phyloP scores from a whole-genome alignment of 208 protist species.

The Trypanosoma rangeli region DNA sequence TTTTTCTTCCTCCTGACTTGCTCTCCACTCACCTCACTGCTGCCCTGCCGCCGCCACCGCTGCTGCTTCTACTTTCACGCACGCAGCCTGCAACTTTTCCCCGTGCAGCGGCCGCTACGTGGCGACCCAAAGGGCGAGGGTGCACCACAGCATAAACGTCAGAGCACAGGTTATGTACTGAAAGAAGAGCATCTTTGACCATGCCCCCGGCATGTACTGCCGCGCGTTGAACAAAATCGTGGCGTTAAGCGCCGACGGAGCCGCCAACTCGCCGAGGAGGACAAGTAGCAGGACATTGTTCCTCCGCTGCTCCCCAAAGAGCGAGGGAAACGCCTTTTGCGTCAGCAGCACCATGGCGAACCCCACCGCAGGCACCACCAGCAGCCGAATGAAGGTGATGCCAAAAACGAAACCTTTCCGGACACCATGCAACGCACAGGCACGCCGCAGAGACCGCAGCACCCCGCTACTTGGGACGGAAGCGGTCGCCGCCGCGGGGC shows the following conservation, averaged over 20 bases:
- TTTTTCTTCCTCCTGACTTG: conserved; percentile 2
- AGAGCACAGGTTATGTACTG: conserved; percentile 68
- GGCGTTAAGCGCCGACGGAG: conserved; percentile 81
- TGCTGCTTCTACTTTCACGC: not conserved
- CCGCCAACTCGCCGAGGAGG: conserved; percentile 59
- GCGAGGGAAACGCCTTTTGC: conserved; percentile 38
- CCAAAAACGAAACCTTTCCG: conserved; percentile 61
- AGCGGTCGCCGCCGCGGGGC: not conserved
- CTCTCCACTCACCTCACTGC: too few species aligned
- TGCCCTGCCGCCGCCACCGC: not conserved
- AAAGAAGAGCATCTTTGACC: conserved; percentile 81
- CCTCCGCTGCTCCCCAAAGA: conserved; percentile 48
- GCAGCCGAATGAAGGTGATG: conserved; percentile 52
- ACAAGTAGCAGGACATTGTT: conserved; percentile 73
- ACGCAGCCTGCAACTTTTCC: too few species aligned
- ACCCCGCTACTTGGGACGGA: not conserved
- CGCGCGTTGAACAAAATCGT: conserved; percentile 60
- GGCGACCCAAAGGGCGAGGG: conserved; percentile 34
- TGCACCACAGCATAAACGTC: conserved; percentile 62
- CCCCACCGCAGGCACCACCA: conserved; percentile 52
- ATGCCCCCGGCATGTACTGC: conserved; percentile 66
- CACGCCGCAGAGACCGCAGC: not conserved
- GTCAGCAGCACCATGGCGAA: conserved; percentile 50
- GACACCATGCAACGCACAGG: conserved; percentile 44
- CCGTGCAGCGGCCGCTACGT: not conserved